phyloP scores from a whole-genome alignment of 768 basidiomycete species.

The Chalciporus piperatus region DNA sequence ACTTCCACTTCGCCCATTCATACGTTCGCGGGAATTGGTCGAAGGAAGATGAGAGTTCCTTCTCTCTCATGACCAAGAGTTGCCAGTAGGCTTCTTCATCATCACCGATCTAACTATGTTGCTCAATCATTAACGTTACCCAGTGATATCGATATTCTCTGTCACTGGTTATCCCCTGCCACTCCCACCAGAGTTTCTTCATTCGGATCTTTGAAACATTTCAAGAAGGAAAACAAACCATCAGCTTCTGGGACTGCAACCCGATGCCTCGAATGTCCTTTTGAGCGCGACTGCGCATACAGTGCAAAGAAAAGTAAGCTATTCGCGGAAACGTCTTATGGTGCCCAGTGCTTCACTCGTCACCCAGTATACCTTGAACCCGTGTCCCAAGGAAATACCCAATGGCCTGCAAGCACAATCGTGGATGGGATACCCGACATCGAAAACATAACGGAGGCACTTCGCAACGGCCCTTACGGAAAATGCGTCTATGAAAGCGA shows the following conservation, averaged over 20 bases:
- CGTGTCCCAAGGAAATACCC: constrained; percentile 43
- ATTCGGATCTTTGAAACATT: constrained; percentile 84
- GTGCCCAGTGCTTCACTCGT: neutral
- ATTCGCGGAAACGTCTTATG: neutral
- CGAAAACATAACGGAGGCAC: constrained; percentile 74
- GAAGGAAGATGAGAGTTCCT: constrained; percentile 65
- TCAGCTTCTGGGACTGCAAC: constrained; percentile 49
- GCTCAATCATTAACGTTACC: constrained; percentile 1
- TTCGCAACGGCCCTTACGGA: constrained; percentile 73
- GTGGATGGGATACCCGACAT: constrained; percentile 85
- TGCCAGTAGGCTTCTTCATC: constrained; percentile 64
- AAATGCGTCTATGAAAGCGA: constrained; percentile 79
- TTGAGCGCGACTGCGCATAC: constrained; percentile 74
- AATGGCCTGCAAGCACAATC: constrained; percentile 67
- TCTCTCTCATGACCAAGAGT: constrained; percentile 85
- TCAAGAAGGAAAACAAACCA: constrained; percentile 73
- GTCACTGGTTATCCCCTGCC: constrained; percentile 70
- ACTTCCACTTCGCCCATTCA: constrained; percentile 88
- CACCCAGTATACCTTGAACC: constrained; percentile 75
- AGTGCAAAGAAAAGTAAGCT: constrained; percentile 79
- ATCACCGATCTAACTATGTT: neutral
- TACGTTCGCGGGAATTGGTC: constrained; percentile 85
- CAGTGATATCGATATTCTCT: constrained; percentile 84
- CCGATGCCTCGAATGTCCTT: constrained; percentile 75
- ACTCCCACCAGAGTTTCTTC: constrained; percentile 71